Evolutionary conservation across 2,329 filamentous ascomycete species (phyloP), one percentile per base, ranked within the genome.

Genomic region (Neofusicoccum kwambonambiense): DNA sequence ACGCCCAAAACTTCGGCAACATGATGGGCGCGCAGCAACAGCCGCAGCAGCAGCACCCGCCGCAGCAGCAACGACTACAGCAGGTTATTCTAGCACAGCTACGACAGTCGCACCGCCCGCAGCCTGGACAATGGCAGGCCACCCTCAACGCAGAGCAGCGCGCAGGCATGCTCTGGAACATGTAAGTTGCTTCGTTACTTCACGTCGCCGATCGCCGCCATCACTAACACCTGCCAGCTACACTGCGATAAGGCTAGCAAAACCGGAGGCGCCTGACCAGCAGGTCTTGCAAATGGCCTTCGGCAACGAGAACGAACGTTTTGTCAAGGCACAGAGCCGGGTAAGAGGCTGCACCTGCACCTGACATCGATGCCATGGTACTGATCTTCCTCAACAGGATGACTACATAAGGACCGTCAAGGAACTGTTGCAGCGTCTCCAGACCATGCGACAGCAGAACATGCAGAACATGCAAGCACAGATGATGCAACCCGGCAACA

Each of bases 1-100:
- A 64, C 45, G 37, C 22, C 35, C 62, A 57, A 34, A 39, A 31
- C 52, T 50, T 64, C 19, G 50, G 52, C 50, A 54, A 47, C 44
- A 57, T 64, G 34, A 49, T 64, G 62, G 62, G 52, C 35, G 41
- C 31, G 11, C 61, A 52, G 61, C 61, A 51, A 39, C 62, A 58
- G 39, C 58, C 44, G n/a, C 47, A 50, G 42, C 39, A n/a, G 17
- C 39, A 60, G n/a, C 13, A 35, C 3, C 49, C 50, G 62, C 62
- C 19, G 19, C 41, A 57, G 11, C 51, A 39, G 8, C 62, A 64
- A 42, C 62, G 52, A 13, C 51, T 57, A 17, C 62, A 64, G 22
- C 51, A 58, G 7, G 37, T 64, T 34, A 49, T 64, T 19, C 31
- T 64, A 4, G 9, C 19, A 31, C 51, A 64, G 15, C 62, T 64